Evolutionary conservation across 177 flowering plant genomes (phyloP), one percentile per base, ranked within the genome.

Genomic region (Viscum album): DNA sequence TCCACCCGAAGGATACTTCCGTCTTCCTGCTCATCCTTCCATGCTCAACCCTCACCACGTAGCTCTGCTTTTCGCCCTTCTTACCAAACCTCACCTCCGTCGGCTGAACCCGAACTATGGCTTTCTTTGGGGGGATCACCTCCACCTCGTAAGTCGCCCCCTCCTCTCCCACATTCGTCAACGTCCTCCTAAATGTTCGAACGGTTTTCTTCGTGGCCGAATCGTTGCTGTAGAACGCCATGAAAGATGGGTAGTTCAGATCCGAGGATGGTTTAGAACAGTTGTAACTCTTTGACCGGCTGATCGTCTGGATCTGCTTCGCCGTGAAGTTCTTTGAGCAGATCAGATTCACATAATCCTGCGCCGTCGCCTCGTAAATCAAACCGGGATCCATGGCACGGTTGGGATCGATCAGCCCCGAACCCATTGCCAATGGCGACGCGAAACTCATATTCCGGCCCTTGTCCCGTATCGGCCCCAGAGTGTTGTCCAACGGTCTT

Each of bases 361-460:
- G 75, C 13, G 78, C 50, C 2, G 70, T 72, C 5, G 79, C 75
- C 61, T 88, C 89, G 36, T 85, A 88, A 15, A 88, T 66, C 23
- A 86, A 74, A 24, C 94, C 94, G 0, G 94, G 90, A 37, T 86
- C 81, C n/a, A 85, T 73, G 1, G 90, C 89, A 21, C 71, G 71
- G 71, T 84, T 85, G 0, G 94, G 90, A 52, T 83, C 75, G 26
- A 86, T 72, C 4, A 83, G 86, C 0, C 94, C 94, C 1, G 89
- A 71, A 56, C 89, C 90, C 82, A 78, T 81, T 21, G 79, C 83
- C 13, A 83, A 52, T 4, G 85, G 85, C 1, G 66, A 70, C 0
- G 86, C 85, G 17, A 65, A 10, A 35, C 58, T 58, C 0, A 63
- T 47, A 23, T 31, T 28, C 7, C 21, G 10, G 0, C 79, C 80